Base-by-base conservation (phyloP, 2,329 filamentous ascomycete species). In the Alternaria hordeiaustralica region DNA sequence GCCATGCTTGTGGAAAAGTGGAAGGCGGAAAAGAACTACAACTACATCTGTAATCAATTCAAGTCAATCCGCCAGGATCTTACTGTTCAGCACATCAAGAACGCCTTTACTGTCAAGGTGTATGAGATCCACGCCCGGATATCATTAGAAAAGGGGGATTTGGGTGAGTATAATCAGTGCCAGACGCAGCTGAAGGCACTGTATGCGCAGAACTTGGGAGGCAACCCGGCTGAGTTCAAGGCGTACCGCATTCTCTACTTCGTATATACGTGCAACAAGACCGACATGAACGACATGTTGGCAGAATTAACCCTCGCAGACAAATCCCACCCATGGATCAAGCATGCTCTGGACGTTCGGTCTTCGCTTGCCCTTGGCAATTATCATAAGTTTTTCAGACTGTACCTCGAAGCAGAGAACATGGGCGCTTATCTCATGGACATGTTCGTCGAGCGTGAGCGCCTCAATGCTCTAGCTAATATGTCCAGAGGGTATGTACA, bases 81-180 rank as follows among this genome's bases (percentile, higher is more conserved):
- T 79, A 99, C 96, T 43, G 96, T 99, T 59, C 96, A 99, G 82
- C 95, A 93, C 77, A 94, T 99, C 83, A 94, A 93, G 83, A 97
- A 94, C 81, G 92, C 96, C 57, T 98, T 99, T 79, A 98, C 96
- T 25, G 94, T 98, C 68, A 91, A 88, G 67, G 96, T 97, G 51
- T 99, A 99, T 82, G 96, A 99, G 84, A 96, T 95, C 66, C 96
- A 99, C 83, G 96, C 95, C 68, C 91, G 96, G 65, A 98, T 99
- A 83, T 96, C 96, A 71, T 86, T 99, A 82, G 95, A 99, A 83
- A 97, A 96, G 87, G 94, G 92, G 83, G 96, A 99, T 86, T 89
- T 98, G 85, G 95, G 96, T 99, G 96, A 99, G 96, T 99, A 99
- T 96, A 99, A 99, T 86, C 96, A 99, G 87, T 99, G 96, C 83